Evolutionary conservation across 2,329 filamentous ascomycete species (phyloP), one percentile per base, ranked within the genome.

Genomic region (Septoria linicola): DNA sequence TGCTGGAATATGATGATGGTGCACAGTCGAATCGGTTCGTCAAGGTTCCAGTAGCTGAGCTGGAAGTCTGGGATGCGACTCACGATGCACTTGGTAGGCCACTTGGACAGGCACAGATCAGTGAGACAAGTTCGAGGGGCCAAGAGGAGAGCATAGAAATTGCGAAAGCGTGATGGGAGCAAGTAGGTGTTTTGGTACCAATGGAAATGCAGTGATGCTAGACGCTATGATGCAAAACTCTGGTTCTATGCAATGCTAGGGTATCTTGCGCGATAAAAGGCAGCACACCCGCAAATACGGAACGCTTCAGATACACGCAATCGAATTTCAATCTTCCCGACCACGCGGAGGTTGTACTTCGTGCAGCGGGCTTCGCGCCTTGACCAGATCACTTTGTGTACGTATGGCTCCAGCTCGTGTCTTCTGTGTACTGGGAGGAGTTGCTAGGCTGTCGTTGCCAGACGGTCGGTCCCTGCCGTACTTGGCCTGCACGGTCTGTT

Each of bases 51-150:
- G 58, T 75, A 1, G 63, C 59, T 0, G 72, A 83, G 7, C 30
- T 85, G 7, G 70, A 65, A 0, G 64, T 62, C 11, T 85, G 83
- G 82, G 82, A 85, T 61, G 71, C 68, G 1, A 71, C 72, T 5
- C 82, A 85, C 59, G 81, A 84, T 66, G 78, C 60, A 10, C 46
- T 55, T 17, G 66, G 66, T 25, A 32, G 30, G 8, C 6, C 17
- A 19, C 10, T 36, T 19, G 32, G 23, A 10, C 5, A 44, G 11
- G 17, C 31, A n/a, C 27, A 34, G n/a, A 11, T 1, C 3, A 34
- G 30, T 10, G 27, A 44, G 0, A 3, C 23, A 4, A 21, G 41
- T 8, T 44, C 27, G 23, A 27, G 5, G 17, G 27, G 23, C 4
- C 27, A 34, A n/a, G 41, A 44, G 4, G 23, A 44, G 27, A 31